A percentile compares a stretch with the other conserved stretches of the same genome.
These are phyloP conservation scores for Lipomyces anomalus DNA, from an alignment of 805 yeast genomes.

Conservation along the genomic window DNA sequence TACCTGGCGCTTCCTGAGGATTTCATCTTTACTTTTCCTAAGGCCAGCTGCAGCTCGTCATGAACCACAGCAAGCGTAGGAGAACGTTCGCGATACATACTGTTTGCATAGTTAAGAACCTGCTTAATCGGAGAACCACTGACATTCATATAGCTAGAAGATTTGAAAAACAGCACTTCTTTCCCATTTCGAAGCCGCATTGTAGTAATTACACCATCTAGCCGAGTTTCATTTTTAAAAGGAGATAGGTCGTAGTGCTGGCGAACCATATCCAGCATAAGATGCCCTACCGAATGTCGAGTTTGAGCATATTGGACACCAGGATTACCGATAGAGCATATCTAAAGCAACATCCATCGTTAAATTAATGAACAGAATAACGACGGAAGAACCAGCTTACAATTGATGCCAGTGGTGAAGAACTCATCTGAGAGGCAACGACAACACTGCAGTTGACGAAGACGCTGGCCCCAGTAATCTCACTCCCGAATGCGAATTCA, in stretches of 20 bases:
- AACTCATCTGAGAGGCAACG: background rate
- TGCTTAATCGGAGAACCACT: conserved; percentile 55
- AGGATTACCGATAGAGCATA: conserved; percentile 73
- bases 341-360: conserved; percentile 2
- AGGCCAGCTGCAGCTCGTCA: conserved; percentile 65
- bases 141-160: conserved; percentile 61
- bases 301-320: conserved; percentile 54
- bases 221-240: too few species aligned
- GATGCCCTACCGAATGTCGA: conserved; percentile 75
- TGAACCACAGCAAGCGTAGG: conserved; percentile 59
- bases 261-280: conserved; percentile 38
- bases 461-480: background rate
- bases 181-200: too few species aligned
- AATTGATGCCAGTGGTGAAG: background rate
- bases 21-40: conserved; percentile 64
- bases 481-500: background rate
- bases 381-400: background rate
- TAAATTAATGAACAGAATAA: background rate
- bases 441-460: background rate
- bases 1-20: conserved; percentile 48
- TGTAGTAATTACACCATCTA: too few species aligned
- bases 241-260: conserved; percentile 14
- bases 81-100: too few species aligned
- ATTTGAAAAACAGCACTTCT: conserved; percentile 43
- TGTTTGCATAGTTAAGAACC: conserved; percentile 42